Evolutionary conservation across 2,329 filamentous ascomycete species (phyloP).

Genomic region (Colletotrichum sp.): DNA sequence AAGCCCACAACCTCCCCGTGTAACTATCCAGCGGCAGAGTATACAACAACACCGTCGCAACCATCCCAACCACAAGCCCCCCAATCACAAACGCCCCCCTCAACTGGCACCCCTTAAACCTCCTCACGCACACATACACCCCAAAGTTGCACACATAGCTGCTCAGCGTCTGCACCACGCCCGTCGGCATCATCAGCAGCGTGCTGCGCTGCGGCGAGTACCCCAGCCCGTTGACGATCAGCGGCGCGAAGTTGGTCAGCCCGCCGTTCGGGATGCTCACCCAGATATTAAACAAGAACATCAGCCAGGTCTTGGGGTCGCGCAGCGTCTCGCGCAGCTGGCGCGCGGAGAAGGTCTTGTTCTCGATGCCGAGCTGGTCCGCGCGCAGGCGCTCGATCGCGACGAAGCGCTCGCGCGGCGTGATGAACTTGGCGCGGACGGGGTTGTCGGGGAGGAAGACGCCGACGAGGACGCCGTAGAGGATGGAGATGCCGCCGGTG

Average conservation of each 20-base stretch:
- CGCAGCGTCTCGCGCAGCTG: neutral
- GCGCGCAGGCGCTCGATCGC: constrained; percentile 52
- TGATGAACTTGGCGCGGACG: constrained; percentile 54
- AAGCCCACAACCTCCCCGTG: neutral
- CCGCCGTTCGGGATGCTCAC: neutral
- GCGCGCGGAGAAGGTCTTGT: constrained; percentile 44
- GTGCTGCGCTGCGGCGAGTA: neutral
- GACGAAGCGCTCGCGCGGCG: constrained; percentile 46
- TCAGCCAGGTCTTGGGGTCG: neutral
- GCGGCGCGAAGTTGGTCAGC: neutral
- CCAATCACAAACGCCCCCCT: neutral
- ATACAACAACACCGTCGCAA: neutral
- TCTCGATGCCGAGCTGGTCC: constrained; percentile 59
- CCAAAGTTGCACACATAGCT: neutral
- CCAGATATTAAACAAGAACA: neutral
- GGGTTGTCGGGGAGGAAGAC: constrained; percentile 58
- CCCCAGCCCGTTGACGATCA: neutral
- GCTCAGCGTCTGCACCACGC: neutral
- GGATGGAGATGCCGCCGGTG: constrained; percentile 28
- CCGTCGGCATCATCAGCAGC: neutral
- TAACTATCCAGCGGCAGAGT: neutral
- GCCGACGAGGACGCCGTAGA: constrained; percentile 61
- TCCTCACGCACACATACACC: neutral
- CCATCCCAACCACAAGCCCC: neutral
- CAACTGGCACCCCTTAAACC: neutral